Evolutionary conservation across 768 basidiomycete species (phyloP), one percentile per base, ranked within the genome.

Genomic region (Rhodotorula graminis): DNA sequence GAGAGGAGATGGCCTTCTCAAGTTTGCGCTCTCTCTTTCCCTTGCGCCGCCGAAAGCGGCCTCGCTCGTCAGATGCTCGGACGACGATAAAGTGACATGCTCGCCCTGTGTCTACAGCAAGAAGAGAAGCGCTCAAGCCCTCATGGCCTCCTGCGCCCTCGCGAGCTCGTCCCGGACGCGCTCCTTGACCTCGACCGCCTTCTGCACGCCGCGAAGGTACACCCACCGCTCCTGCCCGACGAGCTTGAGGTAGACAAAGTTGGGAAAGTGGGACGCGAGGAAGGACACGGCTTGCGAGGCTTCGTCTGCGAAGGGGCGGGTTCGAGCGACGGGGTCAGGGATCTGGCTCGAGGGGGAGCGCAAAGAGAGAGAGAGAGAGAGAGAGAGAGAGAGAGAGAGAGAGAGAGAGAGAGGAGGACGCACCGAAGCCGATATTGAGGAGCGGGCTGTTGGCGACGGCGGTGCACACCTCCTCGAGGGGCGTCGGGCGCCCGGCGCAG

Each of bases 391-490:
- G 14, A 27, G 3, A 15, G 10, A 33, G 16, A 18, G 61, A 53
- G 15, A n/a, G 37, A 37, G 14, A 18, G 14, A 31, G 61, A 18
- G 11, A 19, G 19, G 46, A 14, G 23, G 47, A 47, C 60, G 60
- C 8, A 71, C 70, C 67, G 53, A 64, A 64, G 15, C 68, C 66
- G 63, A 77, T 77, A 19, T 65, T 56, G 44, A 73, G 64, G 2
- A 67, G 56, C 21, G 76, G 73, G 42, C 70, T 71, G 70, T 77
- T 77, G 4, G 73, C 57, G 4, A 77, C 67, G 6, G 70, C 61
- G 3, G 63, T 53, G 52, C 71, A 74, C 42, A 70, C 76, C 25
- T 77, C 76, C 21, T 70, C 69, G 40, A 72, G 61, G 19, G 47
- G 21, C 10, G 65, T 72, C 29, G 70, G 67, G 10, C 72, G 33